phyloP scores from a whole-genome alignment of 1,139 yeast genomes.

The Geotrichum reessii region DNA sequence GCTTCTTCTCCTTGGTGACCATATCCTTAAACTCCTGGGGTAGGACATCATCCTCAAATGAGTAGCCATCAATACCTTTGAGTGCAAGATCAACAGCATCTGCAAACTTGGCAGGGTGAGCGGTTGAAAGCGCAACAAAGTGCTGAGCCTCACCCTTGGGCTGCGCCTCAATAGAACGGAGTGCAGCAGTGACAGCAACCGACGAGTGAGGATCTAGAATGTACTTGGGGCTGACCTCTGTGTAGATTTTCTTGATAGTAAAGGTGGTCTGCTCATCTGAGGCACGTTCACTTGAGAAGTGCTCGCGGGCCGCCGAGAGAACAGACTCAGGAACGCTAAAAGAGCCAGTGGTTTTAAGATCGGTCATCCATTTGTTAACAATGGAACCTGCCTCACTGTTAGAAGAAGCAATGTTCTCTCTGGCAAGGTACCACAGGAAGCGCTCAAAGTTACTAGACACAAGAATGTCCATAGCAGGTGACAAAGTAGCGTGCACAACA shows the following conservation, averaged over 20 bases:
- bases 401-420: constrained; percentile 54
- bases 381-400: constrained; percentile 70
- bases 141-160: constrained; percentile 37
- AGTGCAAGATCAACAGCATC: constrained; percentile 89
- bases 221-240: constrained; percentile 57
- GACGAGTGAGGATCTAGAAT: constrained; percentile 96
- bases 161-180: constrained; percentile 53
- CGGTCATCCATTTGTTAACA: constrained; percentile 70
- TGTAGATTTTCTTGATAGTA: constrained; percentile 69
- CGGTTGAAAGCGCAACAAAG: constrained; percentile 85
- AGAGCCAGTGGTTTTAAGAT: constrained; percentile 68
- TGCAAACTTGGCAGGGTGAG: constrained; percentile 97
- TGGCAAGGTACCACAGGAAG: constrained; percentile 86
- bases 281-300: constrained; percentile 76
- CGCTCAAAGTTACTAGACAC: constrained; percentile 95
- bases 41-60: constrained; percentile 80
- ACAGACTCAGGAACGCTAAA: constrained; percentile 66
- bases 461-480: constrained; percentile 98
- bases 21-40: constrained; percentile 81
- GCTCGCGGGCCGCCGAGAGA: constrained; percentile 56
- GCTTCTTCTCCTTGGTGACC: constrained; percentile 66
- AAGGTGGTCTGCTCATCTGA: constrained; percentile 67
- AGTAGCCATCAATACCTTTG: constrained; percentile 57
- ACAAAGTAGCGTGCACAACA: constrained; percentile 79
- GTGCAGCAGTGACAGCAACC: constrained; percentile 80